Base-by-base conservation (phyloP, 1,284 basidiomycete species). In the Agroathelia rolfsii region DNA sequence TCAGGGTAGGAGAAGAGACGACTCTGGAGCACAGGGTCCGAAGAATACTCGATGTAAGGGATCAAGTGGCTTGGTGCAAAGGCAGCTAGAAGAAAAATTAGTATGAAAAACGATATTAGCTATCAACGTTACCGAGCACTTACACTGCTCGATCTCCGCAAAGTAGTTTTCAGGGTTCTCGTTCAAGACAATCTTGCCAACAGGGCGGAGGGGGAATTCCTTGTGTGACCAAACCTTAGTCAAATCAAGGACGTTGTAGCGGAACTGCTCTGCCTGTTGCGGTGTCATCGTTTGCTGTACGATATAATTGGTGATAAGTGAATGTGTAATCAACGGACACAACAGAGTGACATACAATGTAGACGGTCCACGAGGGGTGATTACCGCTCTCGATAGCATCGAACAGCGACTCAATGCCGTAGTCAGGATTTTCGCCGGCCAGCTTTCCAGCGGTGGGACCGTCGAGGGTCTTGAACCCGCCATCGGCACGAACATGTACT, bases 1-100 rank as follows among this genome's bases (percentile, higher is more conserved):
- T 95, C 92, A 3, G 89, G 86, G 69, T 96, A 96, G 7, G 87
- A 88, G 76, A 94, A 95, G 24, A 95, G 72, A 41, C 92, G 85
- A 17, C 82, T 82, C 57, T 95, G 92, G 42, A 95, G 68, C 40
- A 95, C 84, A 11, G 92, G 92, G 59, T 95, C 92, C 22, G 78
- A 73, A 11, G 82, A 80, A 21, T 88, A 72, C 64, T 94, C 92
- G 47, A 92, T 73, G 53, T 90, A 93, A 2, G 84, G 84, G 3
- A 94, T 62, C 31, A 79, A 58, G 56, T 95, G 88, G 1, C 84
- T 82, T 0, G 92, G 92, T 20, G 84, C 72, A 65, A 88, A 93
- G 1, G 88, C 88, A 39, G 61, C 64, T 69, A 84, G 50, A 41
- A 47, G 35, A 8, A 18, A n/a, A 12, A 28, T 34, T 27, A 50